A percentile compares a stretch with the other conserved stretches of the same genome.
Evolutionary conservation across 2,329 filamentous ascomycete species (phyloP).

Genomic region (Remersonia thermophila): DNA sequence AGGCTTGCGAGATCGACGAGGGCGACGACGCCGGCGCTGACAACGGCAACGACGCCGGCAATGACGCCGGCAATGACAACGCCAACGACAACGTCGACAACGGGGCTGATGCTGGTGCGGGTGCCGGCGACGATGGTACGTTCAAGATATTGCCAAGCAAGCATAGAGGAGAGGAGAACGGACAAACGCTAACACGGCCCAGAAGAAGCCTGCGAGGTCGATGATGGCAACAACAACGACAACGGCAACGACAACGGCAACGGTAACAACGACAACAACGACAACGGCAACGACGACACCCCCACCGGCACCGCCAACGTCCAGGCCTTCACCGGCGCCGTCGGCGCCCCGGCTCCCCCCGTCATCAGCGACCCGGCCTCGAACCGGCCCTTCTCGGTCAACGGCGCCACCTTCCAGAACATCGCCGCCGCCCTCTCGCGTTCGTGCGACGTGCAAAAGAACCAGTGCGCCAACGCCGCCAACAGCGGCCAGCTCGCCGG

Average conservation of each 20-base stretch:
- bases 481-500: constrained; percentile 30
- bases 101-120: constrained; percentile 7
- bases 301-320: constrained; percentile 23
- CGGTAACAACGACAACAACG: constrained; percentile 3
- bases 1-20: too few species aligned
- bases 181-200: too few species aligned
- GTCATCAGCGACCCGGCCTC: constrained; percentile 25
- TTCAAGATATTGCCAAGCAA: too few species aligned
- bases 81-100: constrained; percentile 1
- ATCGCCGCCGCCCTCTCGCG: constrained; percentile 32
- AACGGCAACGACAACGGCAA: constrained; percentile 1
- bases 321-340: constrained; percentile 33
- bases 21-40: too few species aligned
- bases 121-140: constrained; percentile 8
- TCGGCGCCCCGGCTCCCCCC: constrained; percentile 30
- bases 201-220: too few species aligned
- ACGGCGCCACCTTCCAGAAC: constrained; percentile 41
- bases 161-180: too few species aligned
- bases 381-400: constrained; percentile 38
- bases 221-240: constrained; percentile 7
- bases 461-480: constrained; percentile 35
- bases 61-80: background rate
- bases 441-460: constrained; percentile 39
- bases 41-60: too few species aligned
- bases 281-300: constrained; percentile 3